Evolutionary conservation across 108 stramenopile genomes (phyloP), one percentile per base, ranked within the genome.

Genomic region (Stephanodiscus triporus): DNA sequence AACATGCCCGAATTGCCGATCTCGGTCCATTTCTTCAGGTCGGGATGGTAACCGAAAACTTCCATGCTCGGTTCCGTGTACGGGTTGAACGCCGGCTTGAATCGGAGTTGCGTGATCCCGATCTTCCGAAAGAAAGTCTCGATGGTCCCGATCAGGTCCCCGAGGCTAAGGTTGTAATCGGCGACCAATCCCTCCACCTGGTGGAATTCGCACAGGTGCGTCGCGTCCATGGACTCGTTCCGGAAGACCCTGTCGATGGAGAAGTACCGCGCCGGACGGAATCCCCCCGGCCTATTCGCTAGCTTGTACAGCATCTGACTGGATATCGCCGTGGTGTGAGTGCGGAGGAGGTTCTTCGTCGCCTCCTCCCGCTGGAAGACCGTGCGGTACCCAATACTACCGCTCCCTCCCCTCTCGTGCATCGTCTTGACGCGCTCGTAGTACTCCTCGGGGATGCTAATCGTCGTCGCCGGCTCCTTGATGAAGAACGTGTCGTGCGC

Each of bases 61-160:
- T 99, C 99, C 99, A 99, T 99, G 10, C 91, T 93, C 13, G 99
- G 99, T 85, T 99, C 99, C 4, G 99, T 99, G 91, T 99, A 99
- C 0, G 99, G 99, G 80, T 99, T 99, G 89, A 97, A 99, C 61
- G 99, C 99, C 20, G 99, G 99, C 78, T 99, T 99, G 95, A 99
- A 99, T 77, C 98, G 97, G 36, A 99, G 86, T 75, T 99, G 77
- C 23, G 94, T 96, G 62, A 99, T 99, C 49, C 99, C 99, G 67
- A 99, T 99, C 82, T 94, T 95, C 34, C 88, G 91, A 88, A 99
- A 99, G 92, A 99, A 99, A 29, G 97, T 97, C 75, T 95, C 95
- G 80, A 99, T 99, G 22, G 94, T 95, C 54, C 99, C 98, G 75
- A 99, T 98, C 71, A 99, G 82, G 76, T 99, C 97, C 26, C 97